Conservation (phyloP, 1,284 basidiomycete genomes). For the Boletus smithii region DNA sequence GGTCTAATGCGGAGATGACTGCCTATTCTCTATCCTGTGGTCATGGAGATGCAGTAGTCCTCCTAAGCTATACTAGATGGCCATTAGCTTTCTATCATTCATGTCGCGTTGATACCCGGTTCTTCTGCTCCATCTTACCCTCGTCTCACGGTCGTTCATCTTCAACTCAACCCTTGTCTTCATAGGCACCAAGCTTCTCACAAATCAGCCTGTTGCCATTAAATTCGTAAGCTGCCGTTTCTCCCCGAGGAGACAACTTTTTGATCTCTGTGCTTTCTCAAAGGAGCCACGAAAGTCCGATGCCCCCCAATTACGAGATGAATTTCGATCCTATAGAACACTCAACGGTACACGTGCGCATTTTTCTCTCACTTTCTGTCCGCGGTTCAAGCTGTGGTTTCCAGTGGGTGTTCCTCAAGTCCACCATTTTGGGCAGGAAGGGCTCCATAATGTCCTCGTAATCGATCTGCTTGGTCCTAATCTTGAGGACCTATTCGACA, state of each 20-base stretch:
- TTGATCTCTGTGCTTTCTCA: conserved; percentile 15
- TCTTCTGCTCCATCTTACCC: conserved; percentile 4
- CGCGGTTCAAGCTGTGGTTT: conserved; percentile 16
- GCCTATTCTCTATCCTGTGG: conserved; percentile 4
- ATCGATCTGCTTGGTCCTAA: conserved; percentile 97
- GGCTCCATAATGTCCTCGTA: conserved; percentile 94
- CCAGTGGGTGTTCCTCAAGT: conserved; percentile 93
- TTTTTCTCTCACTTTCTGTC: conserved; percentile 6
- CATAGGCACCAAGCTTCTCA: conserved; percentile 82
- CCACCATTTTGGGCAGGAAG: conserved; percentile 98
- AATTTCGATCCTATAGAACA: conserved; percentile 96
- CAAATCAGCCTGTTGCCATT: conserved; percentile 91
- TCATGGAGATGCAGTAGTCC: conserved; percentile 6
- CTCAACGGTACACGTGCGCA: conserved; percentile 86
- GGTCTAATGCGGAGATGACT: conserved; percentile 3
- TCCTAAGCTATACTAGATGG: conserved; percentile 5
- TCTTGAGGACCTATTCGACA: conserved; percentile 95
- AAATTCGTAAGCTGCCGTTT: conserved; percentile 77
- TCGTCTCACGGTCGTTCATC: conserved; percentile 4
- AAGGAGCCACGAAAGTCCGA: conserved; percentile 98
- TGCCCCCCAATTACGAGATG: conserved; percentile 95
- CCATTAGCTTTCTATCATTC: not conserved
- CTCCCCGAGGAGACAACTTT: conserved; percentile 10
- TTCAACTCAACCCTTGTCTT: conserved; percentile 16
- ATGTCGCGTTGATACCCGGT: conserved; percentile 9